Evolutionary conservation across 1,139 yeast species (phyloP), one percentile per base, ranked within the genome.

Genomic region (Geotrichum australiense): DNA sequence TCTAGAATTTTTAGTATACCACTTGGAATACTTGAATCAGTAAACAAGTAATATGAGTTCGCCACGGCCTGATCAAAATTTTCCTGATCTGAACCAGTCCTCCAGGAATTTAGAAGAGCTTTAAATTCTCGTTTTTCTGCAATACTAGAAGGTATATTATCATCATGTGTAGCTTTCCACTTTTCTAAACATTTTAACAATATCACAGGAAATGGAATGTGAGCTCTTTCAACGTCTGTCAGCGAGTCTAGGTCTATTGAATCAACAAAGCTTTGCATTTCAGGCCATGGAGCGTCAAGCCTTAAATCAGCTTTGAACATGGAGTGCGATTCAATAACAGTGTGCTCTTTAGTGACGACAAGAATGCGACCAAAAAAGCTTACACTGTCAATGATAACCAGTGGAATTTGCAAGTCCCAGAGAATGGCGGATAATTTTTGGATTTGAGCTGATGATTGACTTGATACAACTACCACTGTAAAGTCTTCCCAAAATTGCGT

Each of bases 281-380:
- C 86, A 0, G 69, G 64, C 96, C 96, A 91, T 1, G 94, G 91
- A 3, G 57, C 49, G 47, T 80, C 81, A 3, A 89, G 64, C 39
- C 96, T 65, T 43, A 89, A 64, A 53, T 86, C 96, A 27, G 71
- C 76, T 3, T 80, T 58, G 8, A 73, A 65, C 31, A 78, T 76
- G 1, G 78, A 78, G 59, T 89, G 96, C 0, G 94, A 76, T 51
- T 89, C 93, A 14, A 85, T 65, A 0, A 85, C 75, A n/a, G 81
- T 74, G 50, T 70, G 76, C 15, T 74, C 73, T 47, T 75, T 80
- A 33, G 64, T 62, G 7, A 75, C 63, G 3, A 83, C 55, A 35
- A 78, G 67, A 5, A 85, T 54, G n/a, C 70, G 64, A 0, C 91
- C 93, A 55, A 76, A 83, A 51, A 80, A 79, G 0, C 94, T 94